Percentiles rank a stretch among this genome's conserved stretches.
These are phyloP conservation scores for Ophiocordyceps polyrhachis-furcata DNA, from an alignment of 2,329 filamentous ascomycete genomes.

Conservation along the genomic window DNA sequence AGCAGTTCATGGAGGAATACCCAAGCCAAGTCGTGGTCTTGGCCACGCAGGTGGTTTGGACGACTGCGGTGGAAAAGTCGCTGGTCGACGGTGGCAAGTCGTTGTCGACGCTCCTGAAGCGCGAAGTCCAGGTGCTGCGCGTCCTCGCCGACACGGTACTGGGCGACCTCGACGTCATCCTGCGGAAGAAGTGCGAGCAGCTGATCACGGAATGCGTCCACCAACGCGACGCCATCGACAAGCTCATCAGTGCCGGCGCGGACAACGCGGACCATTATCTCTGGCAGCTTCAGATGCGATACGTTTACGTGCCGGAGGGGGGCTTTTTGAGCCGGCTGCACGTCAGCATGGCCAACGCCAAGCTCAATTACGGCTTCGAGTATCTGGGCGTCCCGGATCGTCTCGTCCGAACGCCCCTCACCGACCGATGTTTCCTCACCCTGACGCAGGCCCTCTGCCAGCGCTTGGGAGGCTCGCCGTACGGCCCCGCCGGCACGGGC, in stretches of 20 bases:
- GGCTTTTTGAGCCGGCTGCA: constrained; percentile 66
- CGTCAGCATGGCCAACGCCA: constrained; percentile 94
- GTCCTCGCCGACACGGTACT: constrained; percentile 78
- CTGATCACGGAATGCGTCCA: constrained; percentile 98
- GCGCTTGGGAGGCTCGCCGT: constrained; percentile 86
- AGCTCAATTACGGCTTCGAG: constrained; percentile 90
- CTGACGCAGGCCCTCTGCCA: constrained; percentile 92
- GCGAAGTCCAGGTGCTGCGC: constrained; percentile 68
- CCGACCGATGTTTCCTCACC: constrained; percentile 94
- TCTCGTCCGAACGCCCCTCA: constrained; percentile 88
- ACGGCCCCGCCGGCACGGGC: constrained; percentile 91
- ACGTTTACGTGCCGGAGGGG: constrained; percentile 69
- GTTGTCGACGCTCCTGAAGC: constrained; percentile 54
- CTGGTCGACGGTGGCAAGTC: constrained; percentile 52
- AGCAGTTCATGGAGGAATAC: constrained; percentile 64
- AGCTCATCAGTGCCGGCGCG: constrained; percentile 59
- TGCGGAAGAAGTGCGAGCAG: constrained; percentile 93
- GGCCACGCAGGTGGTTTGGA: constrained; percentile 88
- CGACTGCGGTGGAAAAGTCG: constrained; percentile 63
- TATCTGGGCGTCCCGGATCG: constrained; percentile 93
- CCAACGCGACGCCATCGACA: constrained; percentile 84
- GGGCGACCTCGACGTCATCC: constrained; percentile 69
- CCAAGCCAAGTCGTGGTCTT: constrained; percentile 93
- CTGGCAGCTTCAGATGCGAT: constrained; percentile 96
- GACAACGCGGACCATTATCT: constrained; percentile 62